Conservation (phyloP, 805 yeast genomes). For the Diddensiella caesifluorescens region DNA sequence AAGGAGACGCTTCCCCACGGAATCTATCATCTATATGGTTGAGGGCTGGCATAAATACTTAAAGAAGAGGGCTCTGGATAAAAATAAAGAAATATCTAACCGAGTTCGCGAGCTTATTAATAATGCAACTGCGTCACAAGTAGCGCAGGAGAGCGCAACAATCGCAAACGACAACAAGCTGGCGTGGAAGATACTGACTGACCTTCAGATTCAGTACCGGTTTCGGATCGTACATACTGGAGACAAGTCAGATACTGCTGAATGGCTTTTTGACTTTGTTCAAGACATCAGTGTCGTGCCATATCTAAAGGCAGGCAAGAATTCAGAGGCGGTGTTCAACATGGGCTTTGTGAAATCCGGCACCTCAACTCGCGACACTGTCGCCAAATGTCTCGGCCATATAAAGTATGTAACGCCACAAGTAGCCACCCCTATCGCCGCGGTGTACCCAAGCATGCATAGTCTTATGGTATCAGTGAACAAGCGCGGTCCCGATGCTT, state of each 20-base stretch:
- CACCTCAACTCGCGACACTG: conserved; percentile 12
- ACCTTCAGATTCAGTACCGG: conserved; percentile 11
- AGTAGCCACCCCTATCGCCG: conserved; percentile 13
- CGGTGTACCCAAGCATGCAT: conserved; percentile 13
- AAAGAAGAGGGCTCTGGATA: conserved; percentile 8
- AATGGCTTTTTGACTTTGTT: conserved; percentile 16
- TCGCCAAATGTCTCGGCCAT: conserved; percentile 13
- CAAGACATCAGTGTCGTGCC: conserved; percentile 15
- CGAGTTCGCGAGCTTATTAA: conserved; percentile 16
- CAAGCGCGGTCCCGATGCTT: conserved; percentile 14
- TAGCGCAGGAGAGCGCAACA: neutral
- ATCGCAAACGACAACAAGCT: neutral
- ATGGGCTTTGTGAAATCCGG: conserved; percentile 18
- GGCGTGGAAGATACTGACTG: conserved; percentile 2
- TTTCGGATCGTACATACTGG: conserved; percentile 14
- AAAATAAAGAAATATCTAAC: conserved; percentile 11
- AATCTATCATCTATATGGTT: conserved; percentile 15
- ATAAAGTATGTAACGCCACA: conserved; percentile 23
- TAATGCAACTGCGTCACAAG: neutral
- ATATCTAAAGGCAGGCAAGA: conserved; percentile 9
- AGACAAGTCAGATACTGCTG: conserved; percentile 13
- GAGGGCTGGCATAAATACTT: conserved; percentile 13
- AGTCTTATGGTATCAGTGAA: conserved; percentile 10
- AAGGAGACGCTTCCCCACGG: neutral
- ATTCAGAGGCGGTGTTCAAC: neutral